Conservation (phyloP, 1,139 yeast species). For the Lodderomyces theae region DNA sequence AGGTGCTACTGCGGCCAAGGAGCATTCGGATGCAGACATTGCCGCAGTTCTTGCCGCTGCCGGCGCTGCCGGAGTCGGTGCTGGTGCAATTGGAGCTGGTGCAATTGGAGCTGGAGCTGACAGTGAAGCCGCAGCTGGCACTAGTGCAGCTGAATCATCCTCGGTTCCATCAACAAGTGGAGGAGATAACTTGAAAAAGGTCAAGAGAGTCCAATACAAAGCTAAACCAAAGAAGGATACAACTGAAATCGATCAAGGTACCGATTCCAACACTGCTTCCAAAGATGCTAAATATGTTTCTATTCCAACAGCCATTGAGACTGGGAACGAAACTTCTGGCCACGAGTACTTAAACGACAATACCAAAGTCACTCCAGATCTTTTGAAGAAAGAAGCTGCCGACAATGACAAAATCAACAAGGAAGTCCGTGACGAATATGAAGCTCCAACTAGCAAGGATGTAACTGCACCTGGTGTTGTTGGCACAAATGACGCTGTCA, state of each 20-base stretch:
- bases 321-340: slow-evolving; percentile 8
- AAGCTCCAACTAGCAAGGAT: slow-evolving; percentile 2
- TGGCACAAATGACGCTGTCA: slow-evolving; percentile 6
- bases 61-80: slow-evolving; percentile 11
- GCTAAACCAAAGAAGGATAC: slow-evolving; percentile 44
- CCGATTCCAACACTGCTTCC: too few species aligned
- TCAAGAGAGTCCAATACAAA: slow-evolving; percentile 46
- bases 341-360: slow-evolving; percentile 4
- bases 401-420: slow-evolving; percentile 6
- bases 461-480: neutral
- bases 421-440: slow-evolving; percentile 8
- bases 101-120: slow-evolving; percentile 13
- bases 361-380: slow-evolving; percentile 5
- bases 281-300: slow-evolving; percentile 16
- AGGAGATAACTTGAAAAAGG: slow-evolving; percentile 30
- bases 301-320: slow-evolving; percentile 10
- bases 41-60: slow-evolving; percentile 5
- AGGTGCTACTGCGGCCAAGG: neutral
- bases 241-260: too few species aligned
- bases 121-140: too few species aligned
- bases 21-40: neutral
- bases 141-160: slow-evolving; percentile 4
- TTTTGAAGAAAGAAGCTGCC: slow-evolving; percentile 4
- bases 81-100: neutral
- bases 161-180: neutral